These are phyloP conservation scores for Asterella californica DNA, from an alignment of 225 moss, liverwort and hornwort genomes.

Conservation along the genomic window DNA sequence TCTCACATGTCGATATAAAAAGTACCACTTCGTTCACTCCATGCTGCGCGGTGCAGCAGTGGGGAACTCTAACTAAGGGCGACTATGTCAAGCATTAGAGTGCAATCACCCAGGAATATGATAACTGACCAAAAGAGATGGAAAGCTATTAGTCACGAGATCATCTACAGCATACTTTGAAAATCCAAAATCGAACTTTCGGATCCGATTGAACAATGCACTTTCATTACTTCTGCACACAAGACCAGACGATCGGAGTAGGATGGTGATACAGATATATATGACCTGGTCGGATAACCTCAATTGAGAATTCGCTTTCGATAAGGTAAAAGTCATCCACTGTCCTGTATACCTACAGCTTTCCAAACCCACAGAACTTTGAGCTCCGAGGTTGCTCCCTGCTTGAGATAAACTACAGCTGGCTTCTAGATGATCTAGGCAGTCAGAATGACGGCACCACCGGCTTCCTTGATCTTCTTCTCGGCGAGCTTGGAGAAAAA, in stretches of 20 bases:
- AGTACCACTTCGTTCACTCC: too few species aligned
- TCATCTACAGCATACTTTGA: too few species aligned
- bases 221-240: not conserved
- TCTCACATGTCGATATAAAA: too few species aligned
- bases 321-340: not conserved
- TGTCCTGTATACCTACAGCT: not conserved
- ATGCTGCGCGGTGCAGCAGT: too few species aligned
- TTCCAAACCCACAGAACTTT: not conserved
- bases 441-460: constrained; percentile 34
- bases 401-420: constrained; percentile 5
- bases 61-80: too few species aligned
- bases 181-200: not conserved
- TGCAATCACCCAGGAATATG: too few species aligned
- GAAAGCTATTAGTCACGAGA: too few species aligned
- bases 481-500: constrained; percentile 30
- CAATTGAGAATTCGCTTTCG: constrained; percentile 8
- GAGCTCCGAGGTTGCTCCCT: not conserved
- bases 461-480: constrained; percentile 41
- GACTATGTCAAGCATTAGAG: too few species aligned
- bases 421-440: constrained; percentile 15
- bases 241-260: not conserved
- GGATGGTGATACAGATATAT: not conserved
- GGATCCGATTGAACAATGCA: not conserved
- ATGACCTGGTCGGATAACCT: constrained; percentile 4
- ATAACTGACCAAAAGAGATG: too few species aligned